Evolutionary conservation across 352 stramenopile species (phyloP).

Genomic region (Pythium grandisporangium): DNA sequence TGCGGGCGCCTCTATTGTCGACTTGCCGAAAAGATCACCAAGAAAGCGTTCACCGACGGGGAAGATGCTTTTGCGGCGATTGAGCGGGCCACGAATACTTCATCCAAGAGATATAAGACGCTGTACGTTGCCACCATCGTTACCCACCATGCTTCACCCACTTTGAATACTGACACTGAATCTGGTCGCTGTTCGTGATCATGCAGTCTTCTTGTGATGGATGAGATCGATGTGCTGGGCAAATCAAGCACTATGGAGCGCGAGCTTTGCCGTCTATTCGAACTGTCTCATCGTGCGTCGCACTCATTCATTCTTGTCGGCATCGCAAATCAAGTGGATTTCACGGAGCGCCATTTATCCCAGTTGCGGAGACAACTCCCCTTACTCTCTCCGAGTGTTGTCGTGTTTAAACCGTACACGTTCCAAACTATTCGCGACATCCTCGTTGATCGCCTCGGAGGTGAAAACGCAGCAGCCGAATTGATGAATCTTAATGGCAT

Average conservation of each 20-base stretch:
- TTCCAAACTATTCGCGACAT: slow-evolving; percentile 76
- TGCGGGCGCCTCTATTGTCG: slow-evolving; percentile 40
- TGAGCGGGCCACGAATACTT: slow-evolving; percentile 31
- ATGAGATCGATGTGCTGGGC: slow-evolving; percentile 74
- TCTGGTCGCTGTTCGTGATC: too few species aligned
- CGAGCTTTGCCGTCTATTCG: slow-evolving; percentile 69
- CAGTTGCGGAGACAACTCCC: slow-evolving; percentile 43
- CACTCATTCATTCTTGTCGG: slow-evolving; percentile 71
- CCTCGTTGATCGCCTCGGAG: slow-evolving; percentile 54
- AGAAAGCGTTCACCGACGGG: slow-evolving; percentile 25
- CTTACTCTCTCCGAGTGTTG: slow-evolving; percentile 38
- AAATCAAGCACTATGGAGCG: slow-evolving; percentile 57
- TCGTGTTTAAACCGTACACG: slow-evolving; percentile 77
- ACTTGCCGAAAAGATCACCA: slow-evolving; percentile 42
- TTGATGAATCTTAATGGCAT: slow-evolving; percentile 66
- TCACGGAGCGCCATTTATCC: slow-evolving; percentile 70
- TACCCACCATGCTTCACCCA: not conserved
- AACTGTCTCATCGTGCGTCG: slow-evolving; percentile 46
- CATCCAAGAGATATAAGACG: slow-evolving; percentile 36
- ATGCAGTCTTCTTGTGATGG: slow-evolving; percentile 65
- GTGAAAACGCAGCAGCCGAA: slow-evolving; percentile 22
- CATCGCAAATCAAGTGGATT: slow-evolving; percentile 81
- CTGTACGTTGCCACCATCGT: slow-evolving; percentile 21
- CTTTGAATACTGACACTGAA: not conserved
- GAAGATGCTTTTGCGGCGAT: slow-evolving; percentile 62